These are phyloP conservation scores for Sisymbrium irio DNA, from an alignment of 345 rosid genomes.

Conservation along the genomic window DNA sequence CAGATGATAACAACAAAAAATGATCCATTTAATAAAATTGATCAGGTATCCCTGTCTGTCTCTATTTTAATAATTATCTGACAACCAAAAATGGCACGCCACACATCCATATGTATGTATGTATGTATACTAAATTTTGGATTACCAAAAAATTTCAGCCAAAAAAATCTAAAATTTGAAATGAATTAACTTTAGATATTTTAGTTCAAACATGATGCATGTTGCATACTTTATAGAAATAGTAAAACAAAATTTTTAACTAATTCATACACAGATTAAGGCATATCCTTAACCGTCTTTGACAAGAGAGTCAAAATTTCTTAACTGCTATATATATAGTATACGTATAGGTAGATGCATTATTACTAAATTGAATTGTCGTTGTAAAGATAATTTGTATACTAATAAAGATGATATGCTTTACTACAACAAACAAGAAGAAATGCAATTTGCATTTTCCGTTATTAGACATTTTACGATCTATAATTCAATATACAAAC, in stretches of 20 bases:
- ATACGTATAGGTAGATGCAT: neutral
- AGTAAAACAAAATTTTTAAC: neutral
- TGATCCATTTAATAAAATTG: neutral
- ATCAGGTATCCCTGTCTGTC: too few relatives aligned
- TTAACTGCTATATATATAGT: neutral
- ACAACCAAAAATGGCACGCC: neutral
- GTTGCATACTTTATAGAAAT: neutral
- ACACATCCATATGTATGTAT: neutral
- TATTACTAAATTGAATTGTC: neutral
- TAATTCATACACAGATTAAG: neutral
- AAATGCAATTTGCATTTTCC: conserved; percentile 2
- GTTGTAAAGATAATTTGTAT: neutral
- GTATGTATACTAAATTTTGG: neutral
- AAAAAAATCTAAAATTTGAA: neutral
- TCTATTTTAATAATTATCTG: neutral
- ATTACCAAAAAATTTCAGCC: neutral
- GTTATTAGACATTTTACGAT: neutral
- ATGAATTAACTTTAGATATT: neutral
- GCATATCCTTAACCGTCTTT: neutral
- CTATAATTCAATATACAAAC: neutral
- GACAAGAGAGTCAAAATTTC: neutral
- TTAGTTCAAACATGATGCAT: neutral
- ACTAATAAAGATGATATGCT: neutral
- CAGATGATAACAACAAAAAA: too few relatives aligned
- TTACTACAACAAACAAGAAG: neutral